phyloP scores from a whole-genome alignment of 75 land plant genomes.

The Picea glauca region DNA sequence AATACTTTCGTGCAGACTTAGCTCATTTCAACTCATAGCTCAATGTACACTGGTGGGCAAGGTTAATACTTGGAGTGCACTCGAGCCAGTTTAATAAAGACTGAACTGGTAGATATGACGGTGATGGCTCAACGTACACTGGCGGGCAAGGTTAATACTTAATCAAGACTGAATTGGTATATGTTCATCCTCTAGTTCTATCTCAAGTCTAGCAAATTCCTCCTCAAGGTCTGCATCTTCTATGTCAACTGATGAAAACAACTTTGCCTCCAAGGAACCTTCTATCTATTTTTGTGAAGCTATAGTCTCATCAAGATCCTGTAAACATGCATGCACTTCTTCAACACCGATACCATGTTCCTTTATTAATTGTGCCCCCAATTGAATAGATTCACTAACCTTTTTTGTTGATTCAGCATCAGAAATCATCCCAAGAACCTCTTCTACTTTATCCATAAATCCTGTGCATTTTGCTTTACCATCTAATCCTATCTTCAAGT shows the following conservation, averaged over 20 bases:
- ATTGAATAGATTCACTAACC: slow-evolving; percentile 84
- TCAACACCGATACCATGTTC: slow-evolving; percentile 49
- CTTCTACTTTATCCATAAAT: slow-evolving; percentile 43
- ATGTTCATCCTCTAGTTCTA: slow-evolving; percentile 26
- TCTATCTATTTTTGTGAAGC: slow-evolving; percentile 48
- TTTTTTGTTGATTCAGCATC: not conserved
- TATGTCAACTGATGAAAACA: slow-evolving; percentile 19
- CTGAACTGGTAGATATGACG: too few species aligned
- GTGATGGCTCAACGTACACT: too few species aligned
- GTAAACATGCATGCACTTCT: slow-evolving; percentile 50
- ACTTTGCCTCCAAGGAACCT: slow-evolving; percentile 36
- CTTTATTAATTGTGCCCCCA: slow-evolving; percentile 70
- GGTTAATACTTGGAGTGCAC: too few species aligned
- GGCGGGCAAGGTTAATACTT: too few species aligned
- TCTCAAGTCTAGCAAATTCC: slow-evolving; percentile 50
- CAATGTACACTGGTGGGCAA: too few species aligned
- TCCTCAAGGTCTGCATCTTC: slow-evolving; percentile 69
- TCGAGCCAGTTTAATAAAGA: too few species aligned
- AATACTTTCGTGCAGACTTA: too few species aligned
- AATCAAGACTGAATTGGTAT: not conserved
- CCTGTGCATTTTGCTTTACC: slow-evolving; percentile 49
- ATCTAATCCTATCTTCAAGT: slow-evolving; percentile 31
- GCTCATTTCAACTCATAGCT: too few species aligned
- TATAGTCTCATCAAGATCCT: slow-evolving; percentile 61
- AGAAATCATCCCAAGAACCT: too few species aligned